A percentile compares a stretch with the other conserved stretches of the same genome.
Evolutionary conservation across 345 rosid species (phyloP).

Genomic region (Abelmoschus esculentus): DNA sequence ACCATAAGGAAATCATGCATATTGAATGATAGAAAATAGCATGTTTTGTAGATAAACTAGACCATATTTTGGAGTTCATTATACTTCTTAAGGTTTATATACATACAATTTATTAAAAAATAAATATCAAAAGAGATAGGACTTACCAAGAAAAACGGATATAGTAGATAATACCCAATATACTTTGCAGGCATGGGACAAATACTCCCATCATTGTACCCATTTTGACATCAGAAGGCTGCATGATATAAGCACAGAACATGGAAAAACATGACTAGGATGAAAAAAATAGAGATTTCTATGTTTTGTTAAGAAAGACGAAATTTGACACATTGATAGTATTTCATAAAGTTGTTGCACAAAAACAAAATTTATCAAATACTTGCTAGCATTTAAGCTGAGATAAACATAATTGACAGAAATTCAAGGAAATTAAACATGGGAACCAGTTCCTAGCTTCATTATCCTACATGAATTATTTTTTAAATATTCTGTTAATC

Average conservation of each 20-base stretch:
- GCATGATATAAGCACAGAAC: slow-evolving; percentile 33
- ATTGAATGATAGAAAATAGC: neutral
- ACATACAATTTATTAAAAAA: neutral
- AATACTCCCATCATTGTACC: slow-evolving; percentile 99
- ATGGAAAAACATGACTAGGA: slow-evolving; percentile 14
- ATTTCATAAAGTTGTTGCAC: no score
- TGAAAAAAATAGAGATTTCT: no score
- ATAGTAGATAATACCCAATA: slow-evolving; percentile 94
- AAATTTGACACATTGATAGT: no score
- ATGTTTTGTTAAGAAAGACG: no score
- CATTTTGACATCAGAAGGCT: slow-evolving; percentile 66
- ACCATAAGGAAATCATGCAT: neutral
- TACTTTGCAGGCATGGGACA: slow-evolving; percentile 95
- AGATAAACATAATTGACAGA: no score
- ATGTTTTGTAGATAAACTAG: neutral
- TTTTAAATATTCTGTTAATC: no score
- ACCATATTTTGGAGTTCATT: neutral
- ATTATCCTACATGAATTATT: no score
- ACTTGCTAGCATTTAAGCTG: no score
- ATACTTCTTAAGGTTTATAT: neutral
- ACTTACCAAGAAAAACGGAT: slow-evolving; percentile 95
- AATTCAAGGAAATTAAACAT: no score
- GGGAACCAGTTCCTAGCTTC: no score
- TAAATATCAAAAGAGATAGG: neutral
- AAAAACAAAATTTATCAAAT: neutral